Evolutionary conservation across 2,329 filamentous ascomycete genomes (phyloP), one percentile per base, ranked within the genome.

Genomic region (Aureobasidium sp.): DNA sequence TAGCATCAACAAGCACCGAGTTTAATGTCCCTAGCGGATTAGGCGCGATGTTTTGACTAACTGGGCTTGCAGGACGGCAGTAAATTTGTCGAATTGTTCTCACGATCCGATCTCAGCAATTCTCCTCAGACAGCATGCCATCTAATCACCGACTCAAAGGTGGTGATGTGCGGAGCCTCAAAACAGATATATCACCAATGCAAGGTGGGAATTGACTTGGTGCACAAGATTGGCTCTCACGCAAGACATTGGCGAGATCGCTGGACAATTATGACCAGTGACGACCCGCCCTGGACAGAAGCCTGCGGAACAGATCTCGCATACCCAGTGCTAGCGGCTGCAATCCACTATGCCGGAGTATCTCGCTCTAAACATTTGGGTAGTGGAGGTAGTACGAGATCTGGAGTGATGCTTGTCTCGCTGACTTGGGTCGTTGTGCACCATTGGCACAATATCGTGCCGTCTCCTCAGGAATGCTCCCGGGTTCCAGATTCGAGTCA

Each of bases 351-450:
- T n/a, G 9, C 53, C 39, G 41, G 53, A 55, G 21, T 34, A 34
- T 21, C 36, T 30, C 34, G 36, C 34, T 57, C 25, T 11, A 5
- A 9, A 54, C 37, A 54, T 57, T 21, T 36, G 41, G 30, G 41
- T 57, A 21, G 21, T 1, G 21, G 21, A 21, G 21, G 21, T 21
- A 27, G 11, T 41, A 57, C 41, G 45, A 57, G 50, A 54, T 54
- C 50, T 54, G 30, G 32, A 11, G 53, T 57, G 39, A 57, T 57
- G 53, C 53, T 45, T 57, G 53, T 57, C n/a, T 34, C 10, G 41
- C 53, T 36, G 39, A 27, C 53, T 45, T 36, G 41, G 2, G 41
- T n/a, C 7, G 36, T 45, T 57, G 53, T 57, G 53, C 30, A 57
- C 27, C 53, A 39, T n/a, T 45, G 53, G 29, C n/a, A 57, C 53